Evolutionary conservation across 2,329 filamentous ascomycete species (phyloP), one percentile per base, ranked within the genome.

Genomic region (Aspergillus neoniger): DNA sequence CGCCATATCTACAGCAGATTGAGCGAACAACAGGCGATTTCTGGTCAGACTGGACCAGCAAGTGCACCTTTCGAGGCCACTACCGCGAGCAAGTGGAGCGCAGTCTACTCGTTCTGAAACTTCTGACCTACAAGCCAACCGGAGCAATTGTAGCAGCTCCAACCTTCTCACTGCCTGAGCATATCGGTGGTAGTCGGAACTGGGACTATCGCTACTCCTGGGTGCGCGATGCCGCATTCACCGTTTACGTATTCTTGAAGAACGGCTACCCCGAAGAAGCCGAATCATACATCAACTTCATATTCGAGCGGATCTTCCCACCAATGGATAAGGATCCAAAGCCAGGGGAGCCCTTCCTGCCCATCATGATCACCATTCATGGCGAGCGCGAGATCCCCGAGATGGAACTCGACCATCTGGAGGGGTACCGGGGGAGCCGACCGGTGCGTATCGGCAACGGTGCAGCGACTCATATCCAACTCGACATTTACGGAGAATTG

Each of bases 321-420:
- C 70, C 73, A 36, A 57, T 69, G 7, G 79, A 85, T 32, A 82
- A 85, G 61, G 87, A 87, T 1, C 82, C 85, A n/a, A 38, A 36
- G 3, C 5, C 53, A 3, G 79, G 1, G 84, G 88, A 53, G 85
- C 86, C 84, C 0, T 73, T 75, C 57, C 76, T 93, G 38, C 90
- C 90, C 12, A 91, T 93, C 70, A 92, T 93, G 90, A 92, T 92
- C 71, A 91, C 88, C 43, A 92, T 93, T 65, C 83, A 86, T 23
- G 90, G 90, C 50, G 87, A 86, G 48, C 91, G 88, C 1, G 86
- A 91, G 41, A 90, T 92, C 39, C 88, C 89, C 0, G 90, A 92
- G 74, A 69, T 82, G 38, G 88, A 90, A 64, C 81, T 92, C 5
- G 74, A 80, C 55, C 90, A 93, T 66, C 81, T 93, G 2, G 87